These are phyloP conservation scores for Rubroshorea leprosula DNA, from an alignment of 345 rosid species.

Conservation along the genomic window DNA sequence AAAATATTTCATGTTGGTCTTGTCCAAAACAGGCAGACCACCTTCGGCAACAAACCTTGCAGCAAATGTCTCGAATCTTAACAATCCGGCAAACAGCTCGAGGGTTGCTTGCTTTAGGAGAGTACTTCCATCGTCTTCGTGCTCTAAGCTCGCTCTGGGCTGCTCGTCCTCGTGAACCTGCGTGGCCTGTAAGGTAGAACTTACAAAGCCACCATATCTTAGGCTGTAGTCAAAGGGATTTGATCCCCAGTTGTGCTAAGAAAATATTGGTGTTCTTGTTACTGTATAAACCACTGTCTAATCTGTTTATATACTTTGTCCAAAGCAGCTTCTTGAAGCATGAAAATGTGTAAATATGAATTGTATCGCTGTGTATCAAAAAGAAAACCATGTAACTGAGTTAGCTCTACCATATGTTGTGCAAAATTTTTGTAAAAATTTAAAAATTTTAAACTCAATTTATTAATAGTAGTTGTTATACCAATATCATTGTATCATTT, in stretches of 20 bases:
- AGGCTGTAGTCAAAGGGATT: constrained; percentile 10
- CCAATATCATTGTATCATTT: no score
- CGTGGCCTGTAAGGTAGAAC: no score
- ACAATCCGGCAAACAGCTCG: constrained; percentile 83
- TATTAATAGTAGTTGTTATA: no score
- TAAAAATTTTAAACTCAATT: no score
- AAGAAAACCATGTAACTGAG: constrained; percentile 13
- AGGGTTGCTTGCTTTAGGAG: constrained; percentile 67
- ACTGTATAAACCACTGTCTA: constrained; percentile 1
- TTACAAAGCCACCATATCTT: no score
- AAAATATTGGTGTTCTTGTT: constrained; percentile 3
- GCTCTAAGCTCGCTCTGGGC: constrained; percentile 90
- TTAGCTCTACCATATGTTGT: constrained; percentile 13
- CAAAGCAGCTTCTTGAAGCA: constrained; percentile 13
- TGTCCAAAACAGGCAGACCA: constrained; percentile 69
- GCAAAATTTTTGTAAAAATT: neutral
- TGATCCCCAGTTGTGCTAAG: constrained; percentile 7
- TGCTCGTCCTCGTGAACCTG: constrained; percentile 57
- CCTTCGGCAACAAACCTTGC: constrained; percentile 72
- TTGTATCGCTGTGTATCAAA: constrained; percentile 14
- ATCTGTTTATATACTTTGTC: constrained; percentile 5
- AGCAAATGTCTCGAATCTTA: constrained; percentile 61
- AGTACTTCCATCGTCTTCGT: constrained; percentile 80
- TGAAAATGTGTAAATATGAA: constrained; percentile 30
- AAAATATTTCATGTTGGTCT: neutral